Evolutionary conservation across 2,329 filamentous ascomycete species (phyloP).

Genomic region (Aspergillus sp.): DNA sequence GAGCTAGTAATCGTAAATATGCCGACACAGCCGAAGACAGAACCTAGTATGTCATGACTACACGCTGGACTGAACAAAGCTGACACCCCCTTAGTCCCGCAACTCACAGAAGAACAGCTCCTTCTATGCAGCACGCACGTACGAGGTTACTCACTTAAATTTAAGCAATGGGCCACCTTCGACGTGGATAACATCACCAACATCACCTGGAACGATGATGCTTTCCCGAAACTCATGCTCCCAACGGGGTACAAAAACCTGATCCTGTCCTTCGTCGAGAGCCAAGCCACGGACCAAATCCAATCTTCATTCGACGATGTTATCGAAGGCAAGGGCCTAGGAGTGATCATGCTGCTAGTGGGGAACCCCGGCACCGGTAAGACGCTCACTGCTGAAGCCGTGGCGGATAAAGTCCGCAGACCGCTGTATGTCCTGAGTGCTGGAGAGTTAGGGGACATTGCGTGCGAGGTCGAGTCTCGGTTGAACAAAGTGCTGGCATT

Average conservation of each 20-base stretch:
- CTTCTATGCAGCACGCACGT: constrained; percentile 77
- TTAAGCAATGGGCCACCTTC: constrained; percentile 88
- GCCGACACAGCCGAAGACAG: too few species aligned
- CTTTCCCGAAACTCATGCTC: constrained; percentile 74
- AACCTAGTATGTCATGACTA: too few species aligned
- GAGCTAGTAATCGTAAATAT: too few species aligned
- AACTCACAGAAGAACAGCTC: constrained; percentile 69
- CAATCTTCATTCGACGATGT: constrained; percentile 70
- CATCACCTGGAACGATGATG: constrained; percentile 75
- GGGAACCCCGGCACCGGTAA: constrained; percentile 83
- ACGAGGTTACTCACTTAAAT: constrained; percentile 75
- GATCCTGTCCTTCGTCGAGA: constrained; percentile 73
- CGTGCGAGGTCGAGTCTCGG: constrained; percentile 63
- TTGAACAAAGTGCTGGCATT: constrained; percentile 79
- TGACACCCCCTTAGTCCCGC: too few species aligned
- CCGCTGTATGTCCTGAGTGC: constrained; percentile 77
- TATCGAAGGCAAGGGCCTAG: constrained; percentile 76
- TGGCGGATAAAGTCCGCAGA: constrained; percentile 71
- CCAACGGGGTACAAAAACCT: constrained; percentile 55
- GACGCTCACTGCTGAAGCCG: constrained; percentile 78
- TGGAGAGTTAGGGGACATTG: constrained; percentile 73
- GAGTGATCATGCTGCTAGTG: constrained; percentile 73
- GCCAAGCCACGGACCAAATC: constrained; percentile 72
- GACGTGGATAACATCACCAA: constrained; percentile 69
- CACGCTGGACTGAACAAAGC: too few species aligned